These are phyloP conservation scores for Yarrowia porcina DNA, from an alignment of 805 yeast species.

Conservation along the genomic window DNA sequence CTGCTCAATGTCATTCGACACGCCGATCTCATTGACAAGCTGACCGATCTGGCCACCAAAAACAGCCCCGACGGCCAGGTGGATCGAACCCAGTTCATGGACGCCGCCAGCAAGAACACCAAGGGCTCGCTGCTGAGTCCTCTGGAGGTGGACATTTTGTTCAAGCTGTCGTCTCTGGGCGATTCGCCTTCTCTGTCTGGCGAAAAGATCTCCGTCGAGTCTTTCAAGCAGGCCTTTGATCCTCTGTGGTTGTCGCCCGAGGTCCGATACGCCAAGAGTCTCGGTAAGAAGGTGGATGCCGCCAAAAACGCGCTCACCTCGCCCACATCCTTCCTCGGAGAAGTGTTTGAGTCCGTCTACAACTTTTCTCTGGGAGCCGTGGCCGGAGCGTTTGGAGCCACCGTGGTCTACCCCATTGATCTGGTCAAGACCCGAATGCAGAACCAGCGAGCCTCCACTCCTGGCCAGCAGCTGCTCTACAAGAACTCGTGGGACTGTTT, in stretches of 20 bases:
- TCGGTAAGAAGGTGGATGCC: conserved; percentile 38
- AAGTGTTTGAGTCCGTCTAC: conserved; percentile 78
- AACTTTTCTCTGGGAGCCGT: conserved; percentile 87
- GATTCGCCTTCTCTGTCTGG: conserved; percentile 32
- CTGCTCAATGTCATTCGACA: conserved; percentile 44
- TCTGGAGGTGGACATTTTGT: conserved; percentile 44
- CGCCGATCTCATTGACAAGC: conserved; percentile 42
- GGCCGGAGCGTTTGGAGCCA: conserved; percentile 98
- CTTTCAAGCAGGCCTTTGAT: conserved; percentile 43
- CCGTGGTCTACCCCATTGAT: conserved; percentile 95
- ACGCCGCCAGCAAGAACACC: conserved; percentile 42
- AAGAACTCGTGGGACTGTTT: conserved; percentile 84
- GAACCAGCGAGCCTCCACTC: conserved; percentile 72
- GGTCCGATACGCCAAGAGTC: conserved; percentile 37
- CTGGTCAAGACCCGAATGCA: conserved; percentile 96
- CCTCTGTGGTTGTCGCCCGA: conserved; percentile 44
- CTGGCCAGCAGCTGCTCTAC: conserved; percentile 50
- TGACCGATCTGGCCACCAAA: conserved; percentile 39
- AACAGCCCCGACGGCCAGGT: conserved; percentile 39
- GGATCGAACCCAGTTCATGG: conserved; percentile 40
- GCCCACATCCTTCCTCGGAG: conserved; percentile 47
- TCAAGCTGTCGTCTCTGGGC: conserved; percentile 41
- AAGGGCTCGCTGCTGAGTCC: conserved; percentile 45
- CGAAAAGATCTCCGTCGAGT: conserved; percentile 38
- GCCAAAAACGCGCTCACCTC: conserved; percentile 42